A percentile compares a stretch with the other conserved stretches of the same genome.
phyloP scores from a whole-genome alignment of 129 eudicot species.

The Saussurea involucrata region DNA sequence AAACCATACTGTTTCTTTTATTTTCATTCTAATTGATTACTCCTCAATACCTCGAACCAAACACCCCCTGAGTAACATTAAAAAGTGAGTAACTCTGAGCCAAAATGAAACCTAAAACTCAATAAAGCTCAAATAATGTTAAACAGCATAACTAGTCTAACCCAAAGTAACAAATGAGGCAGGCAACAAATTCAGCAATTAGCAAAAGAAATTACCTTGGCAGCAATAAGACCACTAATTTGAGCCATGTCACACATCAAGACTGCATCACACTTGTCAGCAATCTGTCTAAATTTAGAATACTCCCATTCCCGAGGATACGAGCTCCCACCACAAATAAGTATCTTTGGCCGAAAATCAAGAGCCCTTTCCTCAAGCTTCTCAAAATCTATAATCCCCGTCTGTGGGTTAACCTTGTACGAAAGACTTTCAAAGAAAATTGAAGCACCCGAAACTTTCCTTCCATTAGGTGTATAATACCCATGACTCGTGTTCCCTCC shows the following conservation, averaged over 20 bases:
- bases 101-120: not conserved
- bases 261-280: constrained; percentile 89
- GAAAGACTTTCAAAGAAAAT: constrained; percentile 91
- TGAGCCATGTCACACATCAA: constrained; percentile 99
- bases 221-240: constrained; percentile 95
- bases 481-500: constrained; percentile 97
- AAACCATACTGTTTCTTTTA: too few species aligned
- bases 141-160: not conserved
- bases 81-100: not conserved
- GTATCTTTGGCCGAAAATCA: constrained; percentile 94
- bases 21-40: too few species aligned
- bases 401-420: constrained; percentile 77
- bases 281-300: constrained; percentile 80
- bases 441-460: constrained; percentile 88
- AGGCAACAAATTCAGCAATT: not conserved
- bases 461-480: constrained; percentile 80
- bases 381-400: constrained; percentile 83
- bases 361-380: constrained; percentile 88
- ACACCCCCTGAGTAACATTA: not conserved
- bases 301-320: constrained; percentile 98
- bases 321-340: constrained; percentile 94
- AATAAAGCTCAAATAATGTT: not conserved
- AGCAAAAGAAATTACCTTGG: constrained; percentile 56
- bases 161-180: not conserved
- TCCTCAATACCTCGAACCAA: too few species aligned